phyloP scores from a whole-genome alignment of 805 yeast species.

The Lachancea meyersii region DNA sequence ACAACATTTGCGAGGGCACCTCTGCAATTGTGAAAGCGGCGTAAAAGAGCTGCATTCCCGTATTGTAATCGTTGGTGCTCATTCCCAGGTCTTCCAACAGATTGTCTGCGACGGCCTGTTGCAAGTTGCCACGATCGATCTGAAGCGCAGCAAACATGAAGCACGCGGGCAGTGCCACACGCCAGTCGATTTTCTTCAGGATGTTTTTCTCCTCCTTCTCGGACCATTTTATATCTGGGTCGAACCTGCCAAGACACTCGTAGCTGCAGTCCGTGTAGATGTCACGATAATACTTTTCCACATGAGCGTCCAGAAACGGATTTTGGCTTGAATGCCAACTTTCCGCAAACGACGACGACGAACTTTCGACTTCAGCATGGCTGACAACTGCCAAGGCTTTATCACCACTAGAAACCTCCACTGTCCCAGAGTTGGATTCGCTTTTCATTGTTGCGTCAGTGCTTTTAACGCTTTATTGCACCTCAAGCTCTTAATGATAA shows the following conservation, averaged over 20 bases:
- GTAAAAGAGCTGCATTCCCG: slow-evolving; percentile 49
- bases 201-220: slow-evolving; percentile 44
- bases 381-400: background rate
- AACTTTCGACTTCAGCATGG: background rate
- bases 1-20: slow-evolving; percentile 56
- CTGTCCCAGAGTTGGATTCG: too few relatives aligned
- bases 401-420: background rate
- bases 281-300: slow-evolving; percentile 39
- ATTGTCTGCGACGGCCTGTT: slow-evolving; percentile 54
- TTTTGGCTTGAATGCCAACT: slow-evolving; percentile 3
- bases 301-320: slow-evolving; percentile 36
- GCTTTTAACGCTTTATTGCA: too few relatives aligned
- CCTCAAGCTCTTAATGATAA: too few relatives aligned
- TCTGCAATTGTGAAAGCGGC: slow-evolving; percentile 52
- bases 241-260: slow-evolving; percentile 49
- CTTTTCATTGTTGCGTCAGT: too few relatives aligned
- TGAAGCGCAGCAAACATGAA: slow-evolving; percentile 53
- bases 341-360: background rate
- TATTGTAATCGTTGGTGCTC: slow-evolving; percentile 51
- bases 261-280: slow-evolving; percentile 45
- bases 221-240: slow-evolving; percentile 52
- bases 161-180: slow-evolving; percentile 51
- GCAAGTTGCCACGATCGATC: slow-evolving; percentile 50
- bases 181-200: slow-evolving; percentile 45
- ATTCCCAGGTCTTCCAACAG: slow-evolving; percentile 45